Base-by-base conservation (phyloP, 2,329 filamentous ascomycete species). In the Botryotinia convoluta region DNA sequence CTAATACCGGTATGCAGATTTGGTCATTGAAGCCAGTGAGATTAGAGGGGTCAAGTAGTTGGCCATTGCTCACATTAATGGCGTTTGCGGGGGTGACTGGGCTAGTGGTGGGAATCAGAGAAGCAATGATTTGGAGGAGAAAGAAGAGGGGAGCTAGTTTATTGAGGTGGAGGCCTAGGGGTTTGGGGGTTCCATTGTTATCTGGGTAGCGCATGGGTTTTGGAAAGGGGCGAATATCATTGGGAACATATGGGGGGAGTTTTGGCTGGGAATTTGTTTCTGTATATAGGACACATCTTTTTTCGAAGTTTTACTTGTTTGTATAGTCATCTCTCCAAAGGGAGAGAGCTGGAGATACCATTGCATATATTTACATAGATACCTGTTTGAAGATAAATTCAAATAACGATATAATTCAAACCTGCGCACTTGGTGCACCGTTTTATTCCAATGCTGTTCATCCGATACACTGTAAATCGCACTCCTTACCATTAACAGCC, bases 1-100 rank as follows among this genome's bases (percentile, higher is more conserved):
- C 54, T 69, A 65, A 64, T 44, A 71, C 61, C 26, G 57, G 69
- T 26, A 32, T 35, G 69, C 69, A 71, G 69, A 64, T 71, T 54
- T 71, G 69, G 69, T 65, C 69, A 8, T 14, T 71, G 39, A 71
- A 35, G 29, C 60, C 69, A 26, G 44, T 71, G 48, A 62, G 60
- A 16, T 54, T 71, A 37, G 69, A 71, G n/a, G 45, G 69, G 6
- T 32, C 45, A 8, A 71, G 37, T 44, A 65, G 69, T 32, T 71
- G 45, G 61, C 69, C 69, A 18, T 71, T 65, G 45, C 35, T 71
- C 12, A 63, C 59, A 1, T 42, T 71, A 29, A 65, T 71, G 22
- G 60, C 32, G 10, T 65, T 65, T 71, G 60, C 37, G 37, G 69
- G 69, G 9, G 20, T 45, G 5, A 65, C 45, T 20, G 69, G 69